Base-by-base conservation (phyloP, 768 basidiomycete species). In the Mycena rosella region DNA sequence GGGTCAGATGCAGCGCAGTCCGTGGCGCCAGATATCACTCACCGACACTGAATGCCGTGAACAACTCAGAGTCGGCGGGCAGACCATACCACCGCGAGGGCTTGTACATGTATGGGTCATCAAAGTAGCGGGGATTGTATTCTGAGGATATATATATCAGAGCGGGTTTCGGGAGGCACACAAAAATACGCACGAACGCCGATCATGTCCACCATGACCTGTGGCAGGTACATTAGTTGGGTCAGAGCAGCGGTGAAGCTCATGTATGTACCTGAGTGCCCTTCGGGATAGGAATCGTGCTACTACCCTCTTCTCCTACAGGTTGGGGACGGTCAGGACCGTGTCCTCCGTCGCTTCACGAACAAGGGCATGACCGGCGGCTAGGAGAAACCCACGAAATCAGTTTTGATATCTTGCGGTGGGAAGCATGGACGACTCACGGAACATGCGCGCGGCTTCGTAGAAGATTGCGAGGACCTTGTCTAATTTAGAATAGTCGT, bases 51-150 rank as follows among this genome's bases (percentile, higher is more conserved):
- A 87, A 86, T 13, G 83, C 85, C 8, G 83, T 80, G 66, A 85
- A 83, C 0, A 74, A 72, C 48, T 85, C 85, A 0, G 83, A 83
- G 9, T 84, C 85, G 26, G 70, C 77, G 2, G 80, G 71, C 20
- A 82, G 68, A 5, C 79, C 83, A 54, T 85, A 78, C 87, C 87
- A 88, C 44, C 87, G 77, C 1, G 85, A 86, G 1, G 87, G 87
- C 54, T 78, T 82, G 78, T 78, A 87, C 55, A 78, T 74, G n/a
- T 82, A 74, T 1, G 87, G 86, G 13, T 85, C 79, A 2, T 84
- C 79, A 64, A 84, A 87, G 70, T 86, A 84, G 17, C 84, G 78
- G 3, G 85, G 80, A 63, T 87, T 87, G 72, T 85, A 82, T 74
- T 85, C 86, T 87, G 54, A 72, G 71, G 60, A 77, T 10, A 7